Evolutionary conservation across 2,329 filamentous ascomycete species (phyloP), one percentile per base, ranked within the genome.

Genomic region (Xylaria polymorpha): DNA sequence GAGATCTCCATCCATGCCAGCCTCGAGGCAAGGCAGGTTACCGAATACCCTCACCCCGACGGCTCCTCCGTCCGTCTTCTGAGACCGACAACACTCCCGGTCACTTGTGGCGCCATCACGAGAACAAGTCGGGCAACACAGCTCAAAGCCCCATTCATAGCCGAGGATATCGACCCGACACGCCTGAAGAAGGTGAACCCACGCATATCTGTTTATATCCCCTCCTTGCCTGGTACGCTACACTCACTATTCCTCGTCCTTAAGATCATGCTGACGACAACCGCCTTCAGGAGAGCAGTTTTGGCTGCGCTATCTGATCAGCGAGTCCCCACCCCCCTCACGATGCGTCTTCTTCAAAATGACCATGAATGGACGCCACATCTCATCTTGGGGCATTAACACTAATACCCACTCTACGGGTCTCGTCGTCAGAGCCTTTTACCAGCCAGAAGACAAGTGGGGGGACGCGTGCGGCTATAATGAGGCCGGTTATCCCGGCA

Each of bases 31-130:
- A 75, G 80, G 53, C 77, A 74, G 22, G 80, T 89, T 3, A 83
- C 83, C 15, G 87, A 90, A 73, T 88, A 86, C 73, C 84, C 85
- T 22, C 85, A 88, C 69, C 86, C 86, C 0, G 85, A 87, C 59
- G 82, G 80, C 59, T 83, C 83, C 0, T 85, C 83, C 18, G 80
- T 83, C 51, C 77, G 74, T 3, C 79, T 83, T 32, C 64, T 77
- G 55, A 74, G 73, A 20, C 72, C 70, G 39, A 69, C 56, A 8
- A 32, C 69, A 22, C 35, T 46, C 29, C 43, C 63, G 37, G 64
- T 64, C 43, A 51, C 61, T 46, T 29, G 63, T 37, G 51, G 68
- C 22, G 53, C 59, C 25, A 50, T 67, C 58, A 50, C 58, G 22
- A 46, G 64, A 25, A 53, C 58, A 18, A 66, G 55, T 55, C 37